A percentile compares a stretch with the other conserved stretches of the same genome.
Conservation (phyloP, 2,329 filamentous ascomycete genomes). For the Aspergillus tubingensis region DNA sequence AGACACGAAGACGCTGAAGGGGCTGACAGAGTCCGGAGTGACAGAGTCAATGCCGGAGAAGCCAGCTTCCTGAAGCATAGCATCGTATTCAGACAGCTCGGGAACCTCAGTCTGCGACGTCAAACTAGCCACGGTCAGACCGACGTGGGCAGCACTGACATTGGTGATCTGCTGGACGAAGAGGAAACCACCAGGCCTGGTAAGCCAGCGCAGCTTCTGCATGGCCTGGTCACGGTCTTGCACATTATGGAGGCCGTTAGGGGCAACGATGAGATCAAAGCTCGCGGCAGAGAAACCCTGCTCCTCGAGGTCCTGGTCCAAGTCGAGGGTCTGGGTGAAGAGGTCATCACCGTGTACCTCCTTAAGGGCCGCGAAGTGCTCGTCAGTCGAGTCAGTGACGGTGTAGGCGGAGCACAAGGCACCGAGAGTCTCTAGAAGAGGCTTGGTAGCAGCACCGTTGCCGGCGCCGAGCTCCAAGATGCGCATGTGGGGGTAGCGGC, state of each 20-base stretch:
- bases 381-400: conserved; percentile 49
- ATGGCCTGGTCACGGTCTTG: conserved; percentile 22
- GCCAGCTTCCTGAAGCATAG: conserved; percentile 10
- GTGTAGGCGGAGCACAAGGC: conserved; percentile 41
- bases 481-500: conserved; percentile 46
- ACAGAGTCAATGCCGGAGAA: conserved; percentile 20
- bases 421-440: conserved; percentile 36
- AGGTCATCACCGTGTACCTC: conserved; percentile 31
- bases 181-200: conserved; percentile 47
- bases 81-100: conserved; percentile 7
- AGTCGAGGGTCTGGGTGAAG: conserved; percentile 33
- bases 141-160: not conserved
- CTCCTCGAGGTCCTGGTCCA: conserved; percentile 29
- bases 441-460: conserved; percentile 46
- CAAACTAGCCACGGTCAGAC: not conserved
- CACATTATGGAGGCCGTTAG: conserved; percentile 46
- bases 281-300: conserved; percentile 36
- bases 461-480: conserved; percentile 50
- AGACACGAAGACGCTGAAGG: conserved; percentile 31
- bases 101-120: not conserved
- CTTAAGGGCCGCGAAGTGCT: conserved; percentile 44
- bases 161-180: conserved; percentile 1
- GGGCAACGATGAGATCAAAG: conserved; percentile 42
- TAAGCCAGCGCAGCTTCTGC: conserved; percentile 35
- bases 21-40: not conserved